A percentile compares a stretch with the other conserved stretches of the same genome.
phyloP scores from a whole-genome alignment of 169 alveolate genomes.

The Plasmodium gonderi region DNA sequence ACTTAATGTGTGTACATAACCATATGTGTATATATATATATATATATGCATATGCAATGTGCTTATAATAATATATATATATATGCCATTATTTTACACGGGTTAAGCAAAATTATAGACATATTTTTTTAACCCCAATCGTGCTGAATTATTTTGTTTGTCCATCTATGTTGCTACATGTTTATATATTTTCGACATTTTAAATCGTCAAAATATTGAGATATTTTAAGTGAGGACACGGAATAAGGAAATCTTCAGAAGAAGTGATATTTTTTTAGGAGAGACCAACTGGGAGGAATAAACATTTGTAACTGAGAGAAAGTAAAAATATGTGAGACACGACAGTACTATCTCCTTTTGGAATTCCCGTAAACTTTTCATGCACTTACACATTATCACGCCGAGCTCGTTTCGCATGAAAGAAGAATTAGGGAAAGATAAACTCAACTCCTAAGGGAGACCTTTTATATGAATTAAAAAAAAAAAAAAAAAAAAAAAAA shows the following conservation, averaged over 20 bases:
- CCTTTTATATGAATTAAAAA: neutral
- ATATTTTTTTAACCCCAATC: neutral
- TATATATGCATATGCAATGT: too few relatives aligned
- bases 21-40: too few relatives aligned
- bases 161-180: neutral
- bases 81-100: neutral
- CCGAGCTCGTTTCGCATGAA: neutral
- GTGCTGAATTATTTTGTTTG: neutral
- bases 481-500: neutral
- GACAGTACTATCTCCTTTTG: too few relatives aligned
- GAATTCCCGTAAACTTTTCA: too few relatives aligned
- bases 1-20: neutral
- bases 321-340: neutral
- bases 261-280: too few relatives aligned
- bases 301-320: neutral
- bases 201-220: neutral
- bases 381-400: too few relatives aligned
- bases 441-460: neutral
- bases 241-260: neutral
- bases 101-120: neutral
- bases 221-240: neutral
- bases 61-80: too few relatives aligned
- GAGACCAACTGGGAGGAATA: neutral
- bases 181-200: neutral
- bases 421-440: neutral